These are phyloP conservation scores for Leucaena leucocephala DNA, from an alignment of 306 rosid species.

Conservation along the genomic window DNA sequence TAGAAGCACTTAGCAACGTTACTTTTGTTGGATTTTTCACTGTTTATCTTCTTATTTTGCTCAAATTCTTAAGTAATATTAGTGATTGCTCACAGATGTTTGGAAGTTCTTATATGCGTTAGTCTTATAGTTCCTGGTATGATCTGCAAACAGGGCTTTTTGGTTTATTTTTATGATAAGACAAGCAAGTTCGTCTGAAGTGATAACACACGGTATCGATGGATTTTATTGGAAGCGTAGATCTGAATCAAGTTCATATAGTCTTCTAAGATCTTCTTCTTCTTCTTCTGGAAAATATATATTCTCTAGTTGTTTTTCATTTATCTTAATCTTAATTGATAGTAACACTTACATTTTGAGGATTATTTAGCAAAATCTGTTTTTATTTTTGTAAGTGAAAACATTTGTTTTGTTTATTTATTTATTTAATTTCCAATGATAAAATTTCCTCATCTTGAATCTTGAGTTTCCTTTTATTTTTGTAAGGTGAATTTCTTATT, in stretches of 20 bases:
- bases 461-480: not conserved
- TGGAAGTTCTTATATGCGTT: not conserved
- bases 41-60: not conserved
- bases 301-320: not conserved
- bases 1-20: not conserved
- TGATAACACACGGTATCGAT: not conserved
- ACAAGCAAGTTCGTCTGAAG: not conserved
- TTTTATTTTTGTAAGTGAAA: not conserved
- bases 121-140: not conserved
- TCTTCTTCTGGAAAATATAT: not conserved
- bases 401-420: not conserved
- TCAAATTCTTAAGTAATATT: not conserved
- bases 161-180: not conserved
- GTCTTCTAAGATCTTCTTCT: not conserved
- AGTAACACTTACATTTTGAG: not conserved
- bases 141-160: not conserved
- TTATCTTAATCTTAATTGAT: not conserved
- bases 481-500: not conserved
- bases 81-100: not conserved
- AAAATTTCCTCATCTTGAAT: not conserved
- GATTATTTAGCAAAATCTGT: not conserved
- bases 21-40: not conserved
- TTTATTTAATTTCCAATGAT: not conserved
- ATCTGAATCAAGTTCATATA: not conserved
- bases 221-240: not conserved